A percentile compares a stretch with the other conserved stretches of the same genome.
Evolutionary conservation across 2,329 filamentous ascomycete genomes (phyloP).

Genomic region (Colletotrichum brevisporum): DNA sequence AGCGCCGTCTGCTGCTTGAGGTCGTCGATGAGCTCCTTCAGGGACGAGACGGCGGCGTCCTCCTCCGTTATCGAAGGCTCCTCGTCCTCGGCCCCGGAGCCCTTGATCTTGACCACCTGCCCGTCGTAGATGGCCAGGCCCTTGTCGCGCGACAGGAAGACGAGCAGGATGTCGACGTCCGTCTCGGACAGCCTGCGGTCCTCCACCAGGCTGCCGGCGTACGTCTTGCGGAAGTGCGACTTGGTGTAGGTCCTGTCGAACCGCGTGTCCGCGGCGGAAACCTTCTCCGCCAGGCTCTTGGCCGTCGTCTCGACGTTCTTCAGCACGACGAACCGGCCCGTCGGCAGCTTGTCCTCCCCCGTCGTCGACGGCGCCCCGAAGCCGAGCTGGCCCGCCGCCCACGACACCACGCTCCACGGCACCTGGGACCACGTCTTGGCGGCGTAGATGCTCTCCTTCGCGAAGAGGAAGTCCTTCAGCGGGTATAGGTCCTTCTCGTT

Average conservation of each 20-base stretch:
- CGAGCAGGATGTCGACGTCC: conserved; percentile 79
- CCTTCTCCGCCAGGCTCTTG: conserved; percentile 65
- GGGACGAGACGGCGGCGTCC: conserved; percentile 85
- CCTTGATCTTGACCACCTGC: conserved; percentile 81
- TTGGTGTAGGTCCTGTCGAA: conserved; percentile 79
- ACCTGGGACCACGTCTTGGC: conserved; percentile 74
- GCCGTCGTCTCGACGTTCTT: conserved; percentile 73
- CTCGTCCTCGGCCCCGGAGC: conserved; percentile 57
- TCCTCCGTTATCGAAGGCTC: conserved; percentile 75
- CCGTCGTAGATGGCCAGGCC: conserved; percentile 71
- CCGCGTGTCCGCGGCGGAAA: conserved; percentile 53
- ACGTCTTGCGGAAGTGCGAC: conserved; percentile 73
- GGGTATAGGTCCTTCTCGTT: conserved; percentile 78
- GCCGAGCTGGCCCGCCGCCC: conserved; percentile 81
- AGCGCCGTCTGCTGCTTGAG: conserved; percentile 80
- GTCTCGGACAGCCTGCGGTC: conserved; percentile 68
- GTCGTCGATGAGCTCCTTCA: conserved; percentile 83
- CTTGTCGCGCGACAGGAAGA: conserved; percentile 78
- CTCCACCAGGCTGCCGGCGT: conserved; percentile 66
- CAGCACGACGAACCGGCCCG: conserved; percentile 76
- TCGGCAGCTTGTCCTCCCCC: conserved; percentile 69
- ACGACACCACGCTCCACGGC: conserved; percentile 79
- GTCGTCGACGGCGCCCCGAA: conserved; percentile 62
- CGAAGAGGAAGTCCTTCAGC: conserved; percentile 75
- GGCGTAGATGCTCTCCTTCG: conserved; percentile 78